phyloP scores from a whole-genome alignment of 2,329 filamentous ascomycete genomes.

The Ascomycota sp. region DNA sequence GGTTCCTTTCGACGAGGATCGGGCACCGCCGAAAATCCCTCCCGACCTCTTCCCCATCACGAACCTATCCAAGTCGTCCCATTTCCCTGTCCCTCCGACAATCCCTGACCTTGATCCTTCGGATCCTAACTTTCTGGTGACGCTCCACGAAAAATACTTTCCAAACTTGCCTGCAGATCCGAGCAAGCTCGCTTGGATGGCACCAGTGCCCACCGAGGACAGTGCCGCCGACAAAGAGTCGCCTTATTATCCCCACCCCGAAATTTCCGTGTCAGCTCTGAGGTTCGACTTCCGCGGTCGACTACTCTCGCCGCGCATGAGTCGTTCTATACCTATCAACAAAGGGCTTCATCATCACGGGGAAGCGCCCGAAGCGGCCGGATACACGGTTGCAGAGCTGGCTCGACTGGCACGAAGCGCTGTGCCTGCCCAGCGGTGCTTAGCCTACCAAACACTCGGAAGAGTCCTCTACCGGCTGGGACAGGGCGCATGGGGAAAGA shows the following conservation, averaged over 20 bases:
- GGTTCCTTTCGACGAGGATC: conserved; percentile 18
- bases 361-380: conserved; percentile 75
- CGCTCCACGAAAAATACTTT: conserved; percentile 84
- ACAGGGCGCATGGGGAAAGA: conserved; percentile 42
- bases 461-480: conserved; percentile 68
- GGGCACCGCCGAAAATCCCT: conserved; percentile 18
- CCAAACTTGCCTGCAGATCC: conserved; percentile 69
- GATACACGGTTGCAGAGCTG: conserved; percentile 78
- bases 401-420: conserved; percentile 58
- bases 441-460: conserved; percentile 79
- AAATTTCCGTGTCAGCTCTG: conserved; percentile 51
- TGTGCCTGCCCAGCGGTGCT: conserved; percentile 67
- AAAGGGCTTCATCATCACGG: conserved; percentile 84
- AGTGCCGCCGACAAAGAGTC: conserved; percentile 44
- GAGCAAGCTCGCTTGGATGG: conserved; percentile 75
- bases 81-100: conserved; percentile 35
- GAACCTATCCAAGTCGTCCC: conserved; percentile 22
- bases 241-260: conserved; percentile 60
- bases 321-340: conserved; percentile 50
- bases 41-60: conserved; percentile 20
- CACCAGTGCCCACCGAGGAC: conserved; percentile 41
- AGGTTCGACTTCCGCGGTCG: conserved; percentile 75
- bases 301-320: conserved; percentile 54
- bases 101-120: conserved; percentile 59
- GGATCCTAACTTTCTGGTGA: conserved; percentile 60